Percentiles rank a stretch among this genome's conserved stretches.
These are phyloP conservation scores for Penicillium sp. DNA, from an alignment of 2,329 filamentous ascomycete genomes.

Conservation along the genomic window DNA sequence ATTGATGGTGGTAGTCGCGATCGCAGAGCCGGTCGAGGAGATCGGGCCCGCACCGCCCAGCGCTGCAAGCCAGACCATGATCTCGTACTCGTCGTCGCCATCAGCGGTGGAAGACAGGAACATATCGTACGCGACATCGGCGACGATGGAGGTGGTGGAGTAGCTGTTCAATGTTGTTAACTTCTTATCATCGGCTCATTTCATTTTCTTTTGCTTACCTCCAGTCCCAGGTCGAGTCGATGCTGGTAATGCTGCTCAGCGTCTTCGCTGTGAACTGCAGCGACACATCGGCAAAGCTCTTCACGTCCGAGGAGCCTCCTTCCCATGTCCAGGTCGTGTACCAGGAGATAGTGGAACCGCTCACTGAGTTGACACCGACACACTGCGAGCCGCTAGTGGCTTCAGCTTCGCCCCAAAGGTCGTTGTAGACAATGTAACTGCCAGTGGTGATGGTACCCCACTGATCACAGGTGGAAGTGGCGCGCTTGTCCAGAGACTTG, in stretches of 20 bases:
- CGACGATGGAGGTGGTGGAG: slow-evolving; percentile 50
- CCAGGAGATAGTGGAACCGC: slow-evolving; percentile 42
- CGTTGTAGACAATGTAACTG: slow-evolving; percentile 53
- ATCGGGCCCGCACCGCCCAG: slow-evolving; percentile 60
- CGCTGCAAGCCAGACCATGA: slow-evolving; percentile 67
- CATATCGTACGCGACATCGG: slow-evolving; percentile 63
- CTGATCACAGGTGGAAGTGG: slow-evolving; percentile 42
- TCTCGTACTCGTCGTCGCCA: slow-evolving; percentile 56
- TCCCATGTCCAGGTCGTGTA: slow-evolving; percentile 48
- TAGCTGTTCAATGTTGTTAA: slow-evolving; percentile 36
- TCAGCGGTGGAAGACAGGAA: slow-evolving; percentile 55
- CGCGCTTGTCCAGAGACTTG: slow-evolving; percentile 22
- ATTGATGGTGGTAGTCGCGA: slow-evolving; percentile 56
- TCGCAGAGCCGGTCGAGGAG: slow-evolving; percentile 47
- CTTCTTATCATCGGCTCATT: not conserved
- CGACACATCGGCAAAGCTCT: slow-evolving; percentile 50
- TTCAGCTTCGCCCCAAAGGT: slow-evolving; percentile 50
- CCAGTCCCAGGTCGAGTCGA: slow-evolving; percentile 50
- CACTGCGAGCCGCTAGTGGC: slow-evolving; percentile 44
- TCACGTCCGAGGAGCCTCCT: slow-evolving; percentile 43
- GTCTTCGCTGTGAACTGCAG: slow-evolving; percentile 36
- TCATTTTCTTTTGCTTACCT: slow-evolving; percentile 22
- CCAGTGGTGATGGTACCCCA: slow-evolving; percentile 40
- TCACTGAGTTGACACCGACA: slow-evolving; percentile 41
- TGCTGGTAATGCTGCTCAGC: slow-evolving; percentile 39